Conservation (phyloP, 495 filamentous ascomycete species). For the Xylaria curta region DNA sequence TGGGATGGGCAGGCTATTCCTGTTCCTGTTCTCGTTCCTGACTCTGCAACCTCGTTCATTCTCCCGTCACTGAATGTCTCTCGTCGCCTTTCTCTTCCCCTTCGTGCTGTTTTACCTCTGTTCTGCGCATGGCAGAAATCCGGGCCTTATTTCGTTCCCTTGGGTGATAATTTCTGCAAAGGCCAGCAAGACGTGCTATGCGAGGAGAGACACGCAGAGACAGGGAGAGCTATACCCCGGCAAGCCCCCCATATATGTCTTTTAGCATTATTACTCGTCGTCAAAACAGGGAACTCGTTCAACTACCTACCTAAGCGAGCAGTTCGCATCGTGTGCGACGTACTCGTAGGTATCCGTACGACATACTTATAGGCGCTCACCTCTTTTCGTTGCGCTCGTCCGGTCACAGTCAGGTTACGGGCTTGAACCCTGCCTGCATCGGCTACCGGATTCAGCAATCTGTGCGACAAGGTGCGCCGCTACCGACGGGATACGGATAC, state of each 20-base stretch:
- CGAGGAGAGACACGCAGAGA: not conserved
- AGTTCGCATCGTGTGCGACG: slow-evolving; percentile 18
- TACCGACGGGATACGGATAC: slow-evolving; percentile 25
- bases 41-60: slow-evolving; percentile 11
- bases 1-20: slow-evolving; percentile 8
- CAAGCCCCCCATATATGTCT: slow-evolving; percentile 1
- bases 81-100: too few relatives aligned
- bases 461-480: slow-evolving; percentile 30
- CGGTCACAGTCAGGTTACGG: slow-evolving; percentile 19
- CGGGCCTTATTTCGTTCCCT: not conserved
- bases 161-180: not conserved
- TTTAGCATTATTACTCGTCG: slow-evolving; percentile 1
- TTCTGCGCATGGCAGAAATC: not conserved
- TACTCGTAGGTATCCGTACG: slow-evolving; percentile 13
- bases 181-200: not conserved
- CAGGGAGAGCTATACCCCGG: not conserved
- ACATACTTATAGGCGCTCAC: slow-evolving; percentile 11
- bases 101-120: not conserved
- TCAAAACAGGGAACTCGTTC: not conserved
- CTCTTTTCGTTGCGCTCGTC: slow-evolving; percentile 19
- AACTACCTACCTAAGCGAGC: slow-evolving; percentile 21
- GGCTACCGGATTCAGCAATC: slow-evolving; percentile 21
- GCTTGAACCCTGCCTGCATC: slow-evolving; percentile 24
- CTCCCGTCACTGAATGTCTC: not conserved
- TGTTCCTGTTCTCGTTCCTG: not conserved